These are phyloP conservation scores for Lodderomyces oxycetoniae DNA, from an alignment of 1,139 yeast genomes.

Conservation along the genomic window DNA sequence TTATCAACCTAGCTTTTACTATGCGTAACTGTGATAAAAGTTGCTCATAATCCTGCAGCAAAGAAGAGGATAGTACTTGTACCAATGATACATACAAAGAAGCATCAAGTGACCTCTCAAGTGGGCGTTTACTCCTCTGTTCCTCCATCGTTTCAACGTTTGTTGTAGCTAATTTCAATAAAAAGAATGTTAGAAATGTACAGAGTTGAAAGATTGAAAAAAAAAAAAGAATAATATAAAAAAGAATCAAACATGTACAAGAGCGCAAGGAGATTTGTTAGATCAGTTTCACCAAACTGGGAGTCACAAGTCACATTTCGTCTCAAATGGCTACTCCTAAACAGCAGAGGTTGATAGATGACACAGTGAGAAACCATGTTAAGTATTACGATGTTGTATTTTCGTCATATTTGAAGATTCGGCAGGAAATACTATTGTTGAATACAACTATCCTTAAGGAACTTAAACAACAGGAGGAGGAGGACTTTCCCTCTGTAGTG, in stretches of 20 bases:
- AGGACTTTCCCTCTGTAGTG: too few species aligned
- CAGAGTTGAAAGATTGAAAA: too few species aligned
- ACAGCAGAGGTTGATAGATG: conserved; percentile 25
- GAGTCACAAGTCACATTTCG: too few species aligned
- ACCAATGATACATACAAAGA: conserved; percentile 11
- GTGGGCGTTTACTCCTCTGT: too few species aligned
- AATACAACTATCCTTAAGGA: conserved; percentile 14
- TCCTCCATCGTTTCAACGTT: too few species aligned
- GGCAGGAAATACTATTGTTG: conserved; percentile 32
- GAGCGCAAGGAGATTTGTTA: too few species aligned
- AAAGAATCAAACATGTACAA: too few species aligned
- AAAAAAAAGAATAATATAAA: too few species aligned
- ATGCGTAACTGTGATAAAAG: conserved; percentile 3
- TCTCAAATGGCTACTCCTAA: conserved; percentile 5
- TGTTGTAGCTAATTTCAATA: too few species aligned
- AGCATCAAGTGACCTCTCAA: conserved; percentile 9
- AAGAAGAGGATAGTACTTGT: conserved; percentile 8
- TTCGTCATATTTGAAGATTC: conserved; percentile 27
- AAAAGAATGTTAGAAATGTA: too few species aligned
- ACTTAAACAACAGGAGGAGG: conserved; percentile 11
- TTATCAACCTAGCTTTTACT: neutral
- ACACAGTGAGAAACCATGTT: conserved; percentile 28
- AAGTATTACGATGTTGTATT: conserved; percentile 33
- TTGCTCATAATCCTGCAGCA: neutral
- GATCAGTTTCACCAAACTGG: too few species aligned